A percentile compares a stretch with the other conserved stretches of the same genome.
Conservation (phyloP, 2,329 filamentous ascomycete species). For the Aspergillus clavatus region DNA sequence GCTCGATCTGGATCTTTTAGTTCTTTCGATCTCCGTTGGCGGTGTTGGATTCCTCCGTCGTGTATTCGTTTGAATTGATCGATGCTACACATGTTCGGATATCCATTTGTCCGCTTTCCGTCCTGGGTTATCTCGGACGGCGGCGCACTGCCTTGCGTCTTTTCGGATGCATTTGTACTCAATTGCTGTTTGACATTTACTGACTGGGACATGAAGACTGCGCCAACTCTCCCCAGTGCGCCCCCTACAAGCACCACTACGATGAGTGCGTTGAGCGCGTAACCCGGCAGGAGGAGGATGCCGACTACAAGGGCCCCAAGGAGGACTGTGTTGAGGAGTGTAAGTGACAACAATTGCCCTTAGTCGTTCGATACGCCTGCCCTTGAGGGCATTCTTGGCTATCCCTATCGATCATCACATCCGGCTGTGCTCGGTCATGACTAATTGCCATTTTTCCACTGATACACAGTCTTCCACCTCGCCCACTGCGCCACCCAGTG, state of each 20-base stretch:
- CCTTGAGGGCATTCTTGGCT: too few relatives aligned
- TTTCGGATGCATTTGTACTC: not conserved
- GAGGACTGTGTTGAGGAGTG: constrained; percentile 99
- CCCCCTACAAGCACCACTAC: constrained; percentile 91
- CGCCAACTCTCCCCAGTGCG: constrained; percentile 77
- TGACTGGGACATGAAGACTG: constrained; percentile 61
- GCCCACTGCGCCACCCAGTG: constrained; percentile 90
- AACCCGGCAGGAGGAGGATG: constrained; percentile 60
- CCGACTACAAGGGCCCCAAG: constrained; percentile 65
- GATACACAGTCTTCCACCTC: constrained; percentile 99
- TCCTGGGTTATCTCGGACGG: not conserved
- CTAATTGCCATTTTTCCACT: constrained; percentile 1
- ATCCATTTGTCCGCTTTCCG: not conserved
- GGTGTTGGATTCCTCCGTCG: constrained; percentile 1
- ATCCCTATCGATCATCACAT: not conserved
- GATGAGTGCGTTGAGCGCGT: constrained; percentile 98
- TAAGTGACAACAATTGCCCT: constrained; percentile 51
- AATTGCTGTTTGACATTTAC: constrained; percentile 6
- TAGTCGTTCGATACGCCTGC: too few relatives aligned
- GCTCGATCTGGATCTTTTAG: constrained; percentile 5
- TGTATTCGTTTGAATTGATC: not conserved
- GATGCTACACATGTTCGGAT: not conserved
- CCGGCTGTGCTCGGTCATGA: not conserved
- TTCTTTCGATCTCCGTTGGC: not conserved
- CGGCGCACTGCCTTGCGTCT: not conserved